Percentiles rank a stretch among this genome's conserved stretches.
These are phyloP conservation scores for Phyllosticta paracitricarpa DNA, from an alignment of 2,329 filamentous ascomycete species.

Conservation along the genomic window DNA sequence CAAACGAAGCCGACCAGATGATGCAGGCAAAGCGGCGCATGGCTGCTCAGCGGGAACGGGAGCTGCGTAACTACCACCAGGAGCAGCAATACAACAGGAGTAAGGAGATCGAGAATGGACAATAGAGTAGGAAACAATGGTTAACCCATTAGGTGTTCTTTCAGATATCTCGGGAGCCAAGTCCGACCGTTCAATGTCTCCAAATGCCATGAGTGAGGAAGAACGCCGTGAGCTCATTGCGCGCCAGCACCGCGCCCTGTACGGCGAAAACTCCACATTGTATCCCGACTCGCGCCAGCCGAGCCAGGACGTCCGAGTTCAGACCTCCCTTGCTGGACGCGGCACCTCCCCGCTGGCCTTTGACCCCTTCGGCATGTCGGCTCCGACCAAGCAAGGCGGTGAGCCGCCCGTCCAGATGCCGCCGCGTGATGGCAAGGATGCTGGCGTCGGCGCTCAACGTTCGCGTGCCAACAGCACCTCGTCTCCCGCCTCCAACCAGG, in stretches of 20 bases:
- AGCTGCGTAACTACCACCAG: constrained; percentile 98
- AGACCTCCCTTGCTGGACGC: constrained; percentile 51
- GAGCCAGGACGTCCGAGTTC: constrained; percentile 53
- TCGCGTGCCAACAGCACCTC: constrained; percentile 75
- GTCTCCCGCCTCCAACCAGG: constrained; percentile 64
- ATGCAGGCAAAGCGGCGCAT: constrained; percentile 98
- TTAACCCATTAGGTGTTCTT: constrained; percentile 47
- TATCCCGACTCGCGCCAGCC: constrained; percentile 59
- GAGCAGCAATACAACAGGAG: constrained; percentile 99
- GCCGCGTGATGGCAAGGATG: constrained; percentile 34
- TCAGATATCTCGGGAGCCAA: constrained; percentile 66
- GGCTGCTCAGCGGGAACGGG: constrained; percentile 96
- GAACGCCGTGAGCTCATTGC: constrained; percentile 93
- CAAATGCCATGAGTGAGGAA: constrained; percentile 82
- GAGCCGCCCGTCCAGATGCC: constrained; percentile 39
- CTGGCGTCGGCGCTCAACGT: constrained; percentile 41
- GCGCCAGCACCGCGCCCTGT: constrained; percentile 88
- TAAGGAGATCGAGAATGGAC: constrained; percentile 74
- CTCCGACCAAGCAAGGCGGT: constrained; percentile 39
- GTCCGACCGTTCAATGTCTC: constrained; percentile 76
- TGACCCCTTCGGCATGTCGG: constrained; percentile 53
- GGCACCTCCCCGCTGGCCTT: constrained; percentile 73
- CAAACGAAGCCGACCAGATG: constrained; percentile 93
- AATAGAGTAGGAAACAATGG: constrained; percentile 38
- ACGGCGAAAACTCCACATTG: constrained; percentile 63